Evolutionary conservation across 805 yeast genomes (phyloP).

Genomic region (Tetrapisispora iriomotensis): DNA sequence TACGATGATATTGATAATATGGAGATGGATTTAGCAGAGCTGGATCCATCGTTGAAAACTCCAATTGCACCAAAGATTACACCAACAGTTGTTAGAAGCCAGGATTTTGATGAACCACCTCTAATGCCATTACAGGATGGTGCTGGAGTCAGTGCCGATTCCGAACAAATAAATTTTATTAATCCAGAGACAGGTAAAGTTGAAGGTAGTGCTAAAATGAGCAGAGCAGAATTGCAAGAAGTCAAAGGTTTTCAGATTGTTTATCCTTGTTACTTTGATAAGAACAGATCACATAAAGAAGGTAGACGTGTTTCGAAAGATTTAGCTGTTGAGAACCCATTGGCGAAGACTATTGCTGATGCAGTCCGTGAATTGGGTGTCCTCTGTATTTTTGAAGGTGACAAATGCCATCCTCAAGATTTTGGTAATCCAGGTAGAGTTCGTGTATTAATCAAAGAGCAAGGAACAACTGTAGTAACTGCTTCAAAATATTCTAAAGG

Average conservation of each 20-base stretch:
- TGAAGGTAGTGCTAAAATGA: conserved; percentile 26
- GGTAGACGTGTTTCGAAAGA: conserved; percentile 71
- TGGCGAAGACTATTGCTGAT: conserved; percentile 73
- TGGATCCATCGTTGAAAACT: conserved; percentile 60
- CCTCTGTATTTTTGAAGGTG: conserved; percentile 52
- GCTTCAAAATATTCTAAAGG: conserved; percentile 12
- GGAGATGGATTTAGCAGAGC: conserved; percentile 90
- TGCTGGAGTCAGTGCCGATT: too few species aligned
- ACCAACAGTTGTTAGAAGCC: conserved; percentile 53
- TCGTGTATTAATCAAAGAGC: conserved; percentile 54
- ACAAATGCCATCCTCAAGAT: conserved; percentile 90
- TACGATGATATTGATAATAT: conserved; percentile 81
- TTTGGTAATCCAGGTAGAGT: conserved; percentile 98
- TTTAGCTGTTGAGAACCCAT: conserved; percentile 76
- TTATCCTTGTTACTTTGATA: conserved; percentile 91
- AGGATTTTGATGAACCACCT: conserved; percentile 33
- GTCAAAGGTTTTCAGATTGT: conserved; percentile 61
- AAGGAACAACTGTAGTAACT: conserved; percentile 33
- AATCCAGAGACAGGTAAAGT: conserved; percentile 25
- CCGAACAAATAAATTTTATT: conserved; percentile 14
- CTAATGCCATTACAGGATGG: conserved; percentile 16
- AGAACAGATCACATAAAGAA: conserved; percentile 57
- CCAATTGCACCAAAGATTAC: conserved; percentile 63
- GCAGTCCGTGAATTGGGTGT: conserved; percentile 40
- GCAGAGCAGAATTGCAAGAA: conserved; percentile 51